phyloP scores from a whole-genome alignment of 441 rosid genomes.

The Mallotus japonicus region DNA sequence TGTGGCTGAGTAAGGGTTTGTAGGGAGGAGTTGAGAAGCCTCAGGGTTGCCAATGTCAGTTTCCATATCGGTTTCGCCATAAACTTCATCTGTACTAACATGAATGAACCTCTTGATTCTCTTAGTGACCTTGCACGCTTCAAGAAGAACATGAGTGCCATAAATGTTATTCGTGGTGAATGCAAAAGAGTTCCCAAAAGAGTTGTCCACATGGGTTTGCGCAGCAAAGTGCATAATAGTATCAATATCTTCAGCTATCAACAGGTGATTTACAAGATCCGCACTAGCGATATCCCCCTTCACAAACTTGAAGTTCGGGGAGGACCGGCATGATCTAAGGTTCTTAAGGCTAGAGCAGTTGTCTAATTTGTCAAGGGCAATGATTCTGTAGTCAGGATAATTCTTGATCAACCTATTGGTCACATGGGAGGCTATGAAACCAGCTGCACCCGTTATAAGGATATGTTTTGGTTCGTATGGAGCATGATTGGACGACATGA shows the following conservation, averaged over 20 bases:
- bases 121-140: slow-evolving; percentile 60
- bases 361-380: slow-evolving; percentile 64
- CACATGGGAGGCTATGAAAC: slow-evolving; percentile 66
- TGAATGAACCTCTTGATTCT: slow-evolving; percentile 62
- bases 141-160: slow-evolving; percentile 66
- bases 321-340: slow-evolving; percentile 42
- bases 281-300: slow-evolving; percentile 60
- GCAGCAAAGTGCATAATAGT: slow-evolving; percentile 45
- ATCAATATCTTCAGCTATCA: slow-evolving; percentile 52
- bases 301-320: slow-evolving; percentile 56
- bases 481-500: slow-evolving; percentile 33
- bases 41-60: slow-evolving; percentile 56
- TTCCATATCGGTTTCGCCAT: slow-evolving; percentile 60
- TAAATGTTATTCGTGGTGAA: slow-evolving; percentile 62
- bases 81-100: slow-evolving; percentile 67
- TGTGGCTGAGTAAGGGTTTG: slow-evolving; percentile 64
- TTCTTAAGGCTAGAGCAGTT: slow-evolving; percentile 61
- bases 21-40: slow-evolving; percentile 60
- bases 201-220: slow-evolving; percentile 60
- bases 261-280: slow-evolving; percentile 53
- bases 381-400: slow-evolving; percentile 54
- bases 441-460: slow-evolving; percentile 68
- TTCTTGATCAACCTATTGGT: slow-evolving; percentile 42
- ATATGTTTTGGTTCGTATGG: slow-evolving; percentile 50
- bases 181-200: slow-evolving; percentile 63